Evolutionary conservation across 495 filamentous ascomycete genomes (phyloP).

Genomic region (Achaetomiella virescens): DNA sequence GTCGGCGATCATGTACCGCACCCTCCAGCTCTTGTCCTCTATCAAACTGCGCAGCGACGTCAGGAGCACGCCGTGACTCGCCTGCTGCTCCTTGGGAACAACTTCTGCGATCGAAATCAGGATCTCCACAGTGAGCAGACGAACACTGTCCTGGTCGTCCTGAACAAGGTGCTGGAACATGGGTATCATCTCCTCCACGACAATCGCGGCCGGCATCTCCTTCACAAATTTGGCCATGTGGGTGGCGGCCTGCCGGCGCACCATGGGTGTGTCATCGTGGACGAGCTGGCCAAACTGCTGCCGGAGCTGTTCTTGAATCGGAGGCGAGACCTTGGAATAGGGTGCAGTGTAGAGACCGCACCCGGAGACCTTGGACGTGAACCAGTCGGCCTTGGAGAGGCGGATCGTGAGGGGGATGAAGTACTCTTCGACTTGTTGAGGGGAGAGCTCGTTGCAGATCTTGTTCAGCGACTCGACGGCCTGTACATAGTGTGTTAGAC

Average conservation of each 20-base stretch:
- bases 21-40: slow-evolving; percentile 98
- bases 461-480: slow-evolving; percentile 99
- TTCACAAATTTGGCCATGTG: slow-evolving; percentile 97
- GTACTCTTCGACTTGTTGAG: slow-evolving; percentile 88
- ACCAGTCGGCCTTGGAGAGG: slow-evolving; percentile 99
- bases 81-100: slow-evolving; percentile 95
- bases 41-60: slow-evolving; percentile 86
- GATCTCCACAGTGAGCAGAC: slow-evolving; percentile 91
- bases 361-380: slow-evolving; percentile 97
- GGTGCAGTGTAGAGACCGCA: slow-evolving; percentile 90
- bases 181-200: slow-evolving; percentile 98
- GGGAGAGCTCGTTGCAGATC: slow-evolving; percentile 85
- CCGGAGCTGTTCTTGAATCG: slow-evolving; percentile 81
- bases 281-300: slow-evolving; percentile 87
- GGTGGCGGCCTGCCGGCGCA: slow-evolving; percentile 90
- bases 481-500: slow-evolving; percentile 40
- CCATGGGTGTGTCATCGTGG: slow-evolving; percentile 98
- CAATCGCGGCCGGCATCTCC: slow-evolving; percentile 81
- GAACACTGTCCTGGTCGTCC: slow-evolving; percentile 96
- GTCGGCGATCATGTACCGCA: slow-evolving; percentile 98
- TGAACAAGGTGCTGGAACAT: slow-evolving; percentile 92
- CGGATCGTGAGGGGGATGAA: slow-evolving; percentile 92
- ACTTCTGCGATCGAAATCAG: slow-evolving; percentile 94
- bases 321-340: slow-evolving; percentile 77
- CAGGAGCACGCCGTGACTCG: slow-evolving; percentile 87